Evolutionary conservation across 345 rosid species (phyloP).

Genomic region (Euphorbia peplus): DNA sequence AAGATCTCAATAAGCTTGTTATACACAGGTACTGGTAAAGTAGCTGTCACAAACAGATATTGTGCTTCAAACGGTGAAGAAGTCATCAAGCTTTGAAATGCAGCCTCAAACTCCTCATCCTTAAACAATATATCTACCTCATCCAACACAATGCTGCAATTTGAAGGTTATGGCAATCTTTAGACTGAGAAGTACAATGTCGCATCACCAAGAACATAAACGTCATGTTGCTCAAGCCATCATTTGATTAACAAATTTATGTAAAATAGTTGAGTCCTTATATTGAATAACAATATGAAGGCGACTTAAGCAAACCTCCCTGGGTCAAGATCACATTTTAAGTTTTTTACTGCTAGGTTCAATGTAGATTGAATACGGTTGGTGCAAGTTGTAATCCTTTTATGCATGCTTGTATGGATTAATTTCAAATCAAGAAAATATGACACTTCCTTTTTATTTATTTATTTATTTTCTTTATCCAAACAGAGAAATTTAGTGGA

Average conservation of each 20-base stretch:
- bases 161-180: constrained; percentile 13
- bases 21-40: constrained; percentile 76
- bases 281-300: not conserved
- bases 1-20: constrained; percentile 78
- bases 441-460: too few species aligned
- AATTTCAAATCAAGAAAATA: not conserved
- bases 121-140: constrained; percentile 85
- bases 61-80: constrained; percentile 67
- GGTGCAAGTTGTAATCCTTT: not conserved
- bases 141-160: constrained; percentile 74
- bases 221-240: not conserved
- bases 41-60: constrained; percentile 91
- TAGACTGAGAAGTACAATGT: not conserved
- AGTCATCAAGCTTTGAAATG: constrained; percentile 63
- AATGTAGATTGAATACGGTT: not conserved
- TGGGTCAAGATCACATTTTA: not conserved
- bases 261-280: not conserved
- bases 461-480: too few species aligned
- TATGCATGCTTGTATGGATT: not conserved
- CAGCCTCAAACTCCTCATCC: constrained; percentile 74
- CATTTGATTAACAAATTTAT: not conserved
- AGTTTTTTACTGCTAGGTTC: not conserved
- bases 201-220: not conserved
- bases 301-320: not conserved
- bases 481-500: too few species aligned